Percentiles rank a stretch among this genome's conserved stretches.
These are phyloP conservation scores for Cryptococcus hybrid DNA, from an alignment of 1,284 basidiomycete species.

Conservation along the genomic window DNA sequence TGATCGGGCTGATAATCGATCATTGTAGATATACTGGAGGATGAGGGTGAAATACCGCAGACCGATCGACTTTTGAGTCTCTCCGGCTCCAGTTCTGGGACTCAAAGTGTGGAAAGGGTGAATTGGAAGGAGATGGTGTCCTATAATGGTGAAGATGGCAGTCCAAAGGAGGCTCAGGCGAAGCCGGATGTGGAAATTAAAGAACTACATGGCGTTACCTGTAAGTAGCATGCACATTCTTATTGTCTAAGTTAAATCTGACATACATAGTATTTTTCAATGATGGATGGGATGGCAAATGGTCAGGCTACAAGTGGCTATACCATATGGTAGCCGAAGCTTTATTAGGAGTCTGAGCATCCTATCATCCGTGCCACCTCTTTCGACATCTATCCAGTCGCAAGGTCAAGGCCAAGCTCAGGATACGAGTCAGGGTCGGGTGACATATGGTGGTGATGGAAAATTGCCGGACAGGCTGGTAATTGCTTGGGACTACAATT, in stretches of 20 bases:
- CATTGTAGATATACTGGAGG: neutral
- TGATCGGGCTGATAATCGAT: neutral
- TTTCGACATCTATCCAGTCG: neutral
- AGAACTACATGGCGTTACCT: neutral
- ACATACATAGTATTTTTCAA: constrained; percentile 6
- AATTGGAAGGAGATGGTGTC: neutral
- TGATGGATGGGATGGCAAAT: constrained; percentile 5
- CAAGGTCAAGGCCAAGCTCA: neutral
- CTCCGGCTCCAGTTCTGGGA: neutral
- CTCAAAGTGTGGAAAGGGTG: neutral
- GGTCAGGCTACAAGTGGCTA: constrained; percentile 11
- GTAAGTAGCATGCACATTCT: constrained; percentile 1
- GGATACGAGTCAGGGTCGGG: neutral
- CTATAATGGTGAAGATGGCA: no score
- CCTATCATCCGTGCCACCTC: constrained; percentile 3
- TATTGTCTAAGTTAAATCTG: neutral
- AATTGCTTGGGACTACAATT: constrained; percentile 18
- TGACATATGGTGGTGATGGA: neutral
- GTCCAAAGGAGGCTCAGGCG: no score
- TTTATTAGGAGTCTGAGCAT: neutral
- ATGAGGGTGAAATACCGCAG: neutral
- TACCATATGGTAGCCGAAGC: constrained; percentile 10
- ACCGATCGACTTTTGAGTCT: neutral
- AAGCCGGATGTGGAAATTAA: neutral
- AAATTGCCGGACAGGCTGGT: constrained; percentile 12